Conservation (phyloP, 169 alveolate genomes). For the Eimeria zaria region DNA sequence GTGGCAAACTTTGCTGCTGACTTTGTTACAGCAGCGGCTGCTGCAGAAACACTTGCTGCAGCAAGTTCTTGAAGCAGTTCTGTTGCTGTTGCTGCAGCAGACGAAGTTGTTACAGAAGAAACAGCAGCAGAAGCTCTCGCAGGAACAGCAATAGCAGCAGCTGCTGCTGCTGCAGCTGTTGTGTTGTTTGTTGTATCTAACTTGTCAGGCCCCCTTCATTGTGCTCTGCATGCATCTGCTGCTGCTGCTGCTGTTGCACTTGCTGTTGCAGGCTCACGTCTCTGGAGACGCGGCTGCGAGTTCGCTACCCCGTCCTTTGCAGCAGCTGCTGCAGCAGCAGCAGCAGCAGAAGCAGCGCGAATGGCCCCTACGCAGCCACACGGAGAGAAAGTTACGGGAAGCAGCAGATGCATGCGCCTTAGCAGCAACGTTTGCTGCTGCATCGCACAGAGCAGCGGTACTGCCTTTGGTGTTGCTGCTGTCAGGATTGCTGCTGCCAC, state of each 20-base stretch:
- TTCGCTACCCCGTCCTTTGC: conserved; percentile 27
- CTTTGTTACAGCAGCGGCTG: too few relatives aligned
- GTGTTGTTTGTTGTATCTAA: too few relatives aligned
- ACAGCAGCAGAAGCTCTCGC: conserved; percentile 5
- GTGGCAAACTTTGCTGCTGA: too few relatives aligned
- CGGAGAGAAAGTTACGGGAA: conserved; percentile 1
- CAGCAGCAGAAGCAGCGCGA: conserved; percentile 27
- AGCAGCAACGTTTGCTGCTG: conserved; percentile 61
- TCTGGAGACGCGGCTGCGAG: conserved; percentile 47
- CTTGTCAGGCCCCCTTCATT: neutral
- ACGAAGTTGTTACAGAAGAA: neutral
- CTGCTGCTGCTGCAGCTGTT: neutral
- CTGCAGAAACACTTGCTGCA: too few relatives aligned
- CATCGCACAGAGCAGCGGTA: conserved; percentile 49
- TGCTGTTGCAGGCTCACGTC: conserved; percentile 42
- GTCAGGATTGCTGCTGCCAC: neutral
- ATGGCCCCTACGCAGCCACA: neutral
- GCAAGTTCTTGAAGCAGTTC: too few relatives aligned
- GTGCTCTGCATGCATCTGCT: neutral
- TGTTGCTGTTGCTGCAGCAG: too few relatives aligned
- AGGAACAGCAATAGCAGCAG: neutral
- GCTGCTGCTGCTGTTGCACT: neutral
- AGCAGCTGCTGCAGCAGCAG: conserved; percentile 50
- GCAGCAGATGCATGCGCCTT: conserved; percentile 54
- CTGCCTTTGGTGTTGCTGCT: neutral